A percentile compares a stretch with the other conserved stretches of the same genome.
phyloP scores from a whole-genome alignment of 805 yeast genomes.

The Pichia exigua region DNA sequence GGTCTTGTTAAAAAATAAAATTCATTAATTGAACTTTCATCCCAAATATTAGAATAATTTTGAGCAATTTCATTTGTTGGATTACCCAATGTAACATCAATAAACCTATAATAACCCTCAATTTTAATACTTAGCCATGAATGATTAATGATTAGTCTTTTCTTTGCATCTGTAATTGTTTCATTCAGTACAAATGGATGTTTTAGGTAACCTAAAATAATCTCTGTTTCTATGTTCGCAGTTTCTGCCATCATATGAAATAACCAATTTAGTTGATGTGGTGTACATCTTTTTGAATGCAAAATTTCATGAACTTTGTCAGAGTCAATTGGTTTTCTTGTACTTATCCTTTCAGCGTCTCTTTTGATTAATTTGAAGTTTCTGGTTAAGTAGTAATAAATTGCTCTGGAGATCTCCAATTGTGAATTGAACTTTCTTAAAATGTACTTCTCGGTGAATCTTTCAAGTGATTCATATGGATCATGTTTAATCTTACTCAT shows the following conservation, averaged over 20 bases:
- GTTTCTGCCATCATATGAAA: constrained; percentile 66
- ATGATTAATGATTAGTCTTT: constrained; percentile 60
- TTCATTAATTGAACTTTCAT: constrained; percentile 17
- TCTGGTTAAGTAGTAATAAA: constrained; percentile 54
- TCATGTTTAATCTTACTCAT: constrained; percentile 31
- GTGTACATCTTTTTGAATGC: constrained; percentile 22
- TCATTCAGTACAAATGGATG: constrained; percentile 56
- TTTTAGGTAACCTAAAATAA: constrained; percentile 77
- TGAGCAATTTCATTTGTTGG: constrained; percentile 41
- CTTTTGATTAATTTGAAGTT: constrained; percentile 41
- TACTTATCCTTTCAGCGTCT: constrained; percentile 27
- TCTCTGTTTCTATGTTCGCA: constrained; percentile 64
- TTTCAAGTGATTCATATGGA: constrained; percentile 27
- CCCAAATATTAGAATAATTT: constrained; percentile 33
- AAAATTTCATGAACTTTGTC: constrained; percentile 22
- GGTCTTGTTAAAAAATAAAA: constrained; percentile 74
- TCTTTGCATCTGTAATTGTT: constrained; percentile 21
- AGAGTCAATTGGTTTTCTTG: constrained; percentile 23
- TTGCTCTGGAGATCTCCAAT: constrained; percentile 56
- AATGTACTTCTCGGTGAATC: constrained; percentile 41
- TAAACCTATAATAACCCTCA: constrained; percentile 69
- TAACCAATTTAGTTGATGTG: constrained; percentile 66
- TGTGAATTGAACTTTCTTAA: constrained; percentile 45
- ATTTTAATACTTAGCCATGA: constrained; percentile 79
- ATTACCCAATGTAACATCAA: constrained; percentile 68